Percentiles rank a stretch among this genome's conserved stretches.
These are phyloP conservation scores for Coemansia sp. DNA, from an alignment of 192 early-diverging fungal genomes.

Conservation along the genomic window DNA sequence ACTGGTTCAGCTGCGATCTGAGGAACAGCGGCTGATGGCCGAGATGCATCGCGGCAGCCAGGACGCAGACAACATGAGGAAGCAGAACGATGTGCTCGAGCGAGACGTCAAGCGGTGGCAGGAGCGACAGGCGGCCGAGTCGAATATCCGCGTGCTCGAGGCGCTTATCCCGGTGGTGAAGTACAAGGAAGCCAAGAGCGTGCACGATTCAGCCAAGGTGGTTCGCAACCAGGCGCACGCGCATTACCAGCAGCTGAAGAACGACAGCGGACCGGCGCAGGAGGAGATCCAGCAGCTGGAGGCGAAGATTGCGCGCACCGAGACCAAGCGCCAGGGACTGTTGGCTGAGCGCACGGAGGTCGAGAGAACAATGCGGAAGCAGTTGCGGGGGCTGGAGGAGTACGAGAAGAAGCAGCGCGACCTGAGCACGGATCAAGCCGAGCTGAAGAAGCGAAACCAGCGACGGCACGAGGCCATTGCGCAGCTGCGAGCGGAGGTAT, in stretches of 20 bases:
- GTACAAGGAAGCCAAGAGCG: constrained; percentile 61
- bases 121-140: constrained; percentile 67
- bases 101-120: constrained; percentile 74
- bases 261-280: constrained; percentile 19
- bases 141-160: constrained; percentile 62
- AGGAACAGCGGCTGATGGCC: constrained; percentile 55
- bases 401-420: constrained; percentile 36
- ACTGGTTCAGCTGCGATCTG: constrained; percentile 59
- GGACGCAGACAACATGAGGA: constrained; percentile 63
- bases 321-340: constrained; percentile 14
- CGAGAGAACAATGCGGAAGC: constrained; percentile 23
- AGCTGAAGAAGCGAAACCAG: constrained; percentile 31
- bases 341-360: constrained; percentile 10
- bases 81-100: constrained; percentile 70
- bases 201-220: constrained; percentile 58
- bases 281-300: constrained; percentile 47
- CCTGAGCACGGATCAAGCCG: constrained; percentile 30
- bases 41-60: constrained; percentile 57
- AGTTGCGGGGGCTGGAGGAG: constrained; percentile 12
- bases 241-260: constrained; percentile 38
- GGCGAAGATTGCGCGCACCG: constrained; percentile 13
- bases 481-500: constrained; percentile 38
- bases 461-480: constrained; percentile 46
- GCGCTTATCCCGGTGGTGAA: constrained; percentile 63
- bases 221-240: constrained; percentile 36